Conservation (phyloP, 176 grass and related monocot genomes). For the Typha latifolia region DNA sequence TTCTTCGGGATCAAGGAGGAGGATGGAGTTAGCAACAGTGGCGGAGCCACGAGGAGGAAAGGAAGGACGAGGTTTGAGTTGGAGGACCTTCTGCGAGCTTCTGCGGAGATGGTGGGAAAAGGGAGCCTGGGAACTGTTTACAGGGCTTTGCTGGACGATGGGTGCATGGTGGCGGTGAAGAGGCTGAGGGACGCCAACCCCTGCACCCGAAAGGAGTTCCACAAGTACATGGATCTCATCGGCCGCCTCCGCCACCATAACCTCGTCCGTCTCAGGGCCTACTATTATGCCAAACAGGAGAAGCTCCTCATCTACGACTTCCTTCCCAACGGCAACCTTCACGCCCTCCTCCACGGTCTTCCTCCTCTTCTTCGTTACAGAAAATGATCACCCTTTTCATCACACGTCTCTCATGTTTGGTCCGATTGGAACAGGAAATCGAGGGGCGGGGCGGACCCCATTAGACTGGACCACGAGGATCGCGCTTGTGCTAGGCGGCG, state of each 20-base stretch:
- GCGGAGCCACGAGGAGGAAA: conserved; percentile 9
- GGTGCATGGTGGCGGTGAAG: conserved; percentile 70
- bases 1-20: conserved; percentile 54
- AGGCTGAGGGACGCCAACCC: conserved; percentile 65
- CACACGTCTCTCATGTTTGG: neutral
- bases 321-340: conserved; percentile 71
- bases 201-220: conserved; percentile 59
- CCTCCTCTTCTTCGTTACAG: neutral
- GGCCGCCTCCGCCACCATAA: conserved; percentile 64
- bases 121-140: conserved; percentile 77
- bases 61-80: conserved; percentile 41
- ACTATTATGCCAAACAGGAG: conserved; percentile 88
- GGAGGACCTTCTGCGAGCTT: conserved; percentile 80
- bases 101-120: conserved; percentile 75
- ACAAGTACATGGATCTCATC: conserved; percentile 87
- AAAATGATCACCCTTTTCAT: neutral
- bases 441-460: conserved; percentile 31
- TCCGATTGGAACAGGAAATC: conserved; percentile 32
- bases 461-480: conserved; percentile 64
- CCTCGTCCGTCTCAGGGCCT: conserved; percentile 56
- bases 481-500: conserved; percentile 39
- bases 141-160: conserved; percentile 67
- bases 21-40: neutral
- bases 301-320: conserved; percentile 91
- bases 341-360: conserved; percentile 49